Evolutionary conservation across 371 early-diverging fungal genomes (phyloP), one percentile per base, ranked within the genome.

Genomic region (Actinomucor elegans): DNA sequence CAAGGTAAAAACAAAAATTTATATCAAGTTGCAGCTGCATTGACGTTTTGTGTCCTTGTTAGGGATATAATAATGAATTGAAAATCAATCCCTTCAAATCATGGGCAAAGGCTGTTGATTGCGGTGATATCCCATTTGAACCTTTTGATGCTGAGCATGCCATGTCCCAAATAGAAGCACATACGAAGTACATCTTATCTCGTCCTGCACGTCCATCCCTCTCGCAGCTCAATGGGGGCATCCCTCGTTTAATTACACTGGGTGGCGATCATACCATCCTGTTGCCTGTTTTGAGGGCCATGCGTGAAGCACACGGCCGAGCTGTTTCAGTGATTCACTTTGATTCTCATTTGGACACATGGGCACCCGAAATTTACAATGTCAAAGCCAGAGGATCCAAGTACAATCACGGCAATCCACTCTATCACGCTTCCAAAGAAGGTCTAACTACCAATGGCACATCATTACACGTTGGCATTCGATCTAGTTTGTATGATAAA

Each of bases 401-500:
- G 24, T 67, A 56, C 29, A 75, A 71, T 33, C 75, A 75, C 21
- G 75, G 75, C 5, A 75, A 71, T 20, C 72, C 71, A 14, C 57
- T 77, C 27, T 79, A 75, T 40, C 76, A 78, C 52, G 80, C 80
- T 21, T 62, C 72, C n/a, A 63, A 57, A 11, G 80, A 79, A 59
- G 80, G 80, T 12, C 49, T 79, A 37, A 75, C 62, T 18, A 52
- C 64, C 26, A 72, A 77, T 43, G 78, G 78, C 9, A 68, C 72
- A 1, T 73, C 73, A n/a, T 52, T 78, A 31, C 80, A 79, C 49
- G 80, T 72, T 17, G 80, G 80, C 37, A 79, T 79, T 44, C 66
- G 80, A 33, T 73, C 73, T 4, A 59, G 54, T 21, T 57, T 78
- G 32, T 73, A 68, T 42, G 71, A 71, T 24, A 42, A 59, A 14